Base-by-base conservation (phyloP, 495 filamentous ascomycete species). In the Xylona heveae region DNA sequence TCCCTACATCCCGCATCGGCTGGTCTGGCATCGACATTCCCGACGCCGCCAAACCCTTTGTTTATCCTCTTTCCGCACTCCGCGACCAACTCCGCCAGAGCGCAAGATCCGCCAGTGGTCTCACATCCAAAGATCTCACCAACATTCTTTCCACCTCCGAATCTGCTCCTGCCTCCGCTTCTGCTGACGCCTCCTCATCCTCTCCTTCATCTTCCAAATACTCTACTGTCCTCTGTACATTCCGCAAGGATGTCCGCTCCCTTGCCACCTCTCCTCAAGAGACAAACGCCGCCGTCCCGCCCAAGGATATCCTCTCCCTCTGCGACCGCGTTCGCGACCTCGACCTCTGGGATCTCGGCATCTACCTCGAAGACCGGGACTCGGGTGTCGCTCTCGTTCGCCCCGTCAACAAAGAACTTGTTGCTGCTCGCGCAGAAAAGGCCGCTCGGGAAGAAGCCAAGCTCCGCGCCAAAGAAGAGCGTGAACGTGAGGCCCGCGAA, bases 21-120 rank as follows among this genome's bases (percentile, higher is more conserved):
- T 95, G 84, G 85, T 69, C 64, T n/a, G 69, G 72, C 17, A 70
- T 74, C 29, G 68, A 71, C 21, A 58, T 76, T 3, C 60, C 71
- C 3, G 58, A 61, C 24, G 57, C 46, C 17, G 64, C 71, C 6
- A 58, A 78, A 39, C 67, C 74, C 2, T 77, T 69, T 45, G 46
- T 84, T 5, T 63, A 66, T 22, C 61, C 65, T 0, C 58, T 77
- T 0, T 74, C 78, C 1, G 46, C 55, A 6, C 61, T 81, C 26
- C 71, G 78, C 17, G 76, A 84, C 37, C 58, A 66, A 19, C 54
- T 84, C 3, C 67, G 78, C 2, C 51, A 58, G 18, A 48, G 70
- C 5, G 72, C 73, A 0, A 57, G 73, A 3, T 48, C 62, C 10
- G 44, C 68, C 0, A 46, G 59, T 1, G 51, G 66, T 13, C 54